Percentiles rank a stretch among this genome's conserved stretches.
These are phyloP conservation scores for Syncephalastrum racemosum DNA, from an alignment of 371 early-diverging fungal genomes.

Conservation along the genomic window DNA sequence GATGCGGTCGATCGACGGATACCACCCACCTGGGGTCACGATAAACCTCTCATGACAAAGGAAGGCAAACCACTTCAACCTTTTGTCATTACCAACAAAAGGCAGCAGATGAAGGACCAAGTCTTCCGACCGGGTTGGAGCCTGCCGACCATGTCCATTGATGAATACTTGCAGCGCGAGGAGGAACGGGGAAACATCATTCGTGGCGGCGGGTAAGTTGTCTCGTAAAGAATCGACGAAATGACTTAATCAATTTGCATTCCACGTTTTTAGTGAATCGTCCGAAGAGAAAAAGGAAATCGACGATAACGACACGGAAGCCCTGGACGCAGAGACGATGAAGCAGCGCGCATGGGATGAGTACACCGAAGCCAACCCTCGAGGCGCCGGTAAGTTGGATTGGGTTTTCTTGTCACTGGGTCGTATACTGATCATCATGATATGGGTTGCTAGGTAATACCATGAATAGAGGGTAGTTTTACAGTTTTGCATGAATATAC, in stretches of 20 bases:
- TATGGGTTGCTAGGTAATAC: neutral
- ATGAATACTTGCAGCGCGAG: conserved; percentile 91
- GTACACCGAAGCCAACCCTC: conserved; percentile 90
- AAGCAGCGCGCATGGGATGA: conserved; percentile 91
- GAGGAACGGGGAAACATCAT: conserved; percentile 86
- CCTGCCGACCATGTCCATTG: conserved; percentile 96
- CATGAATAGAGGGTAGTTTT: no score
- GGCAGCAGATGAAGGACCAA: conserved; percentile 68
- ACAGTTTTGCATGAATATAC: no score
- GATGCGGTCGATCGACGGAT: conserved; percentile 25
- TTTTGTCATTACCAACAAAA: conserved; percentile 83
- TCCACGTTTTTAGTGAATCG: conserved; percentile 34
- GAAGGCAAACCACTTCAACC: conserved; percentile 81
- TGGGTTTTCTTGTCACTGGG: neutral
- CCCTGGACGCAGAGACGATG: conserved; percentile 77
- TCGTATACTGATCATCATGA: no score
- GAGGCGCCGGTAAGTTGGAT: conserved; percentile 82
- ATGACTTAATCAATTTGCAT: neutral
- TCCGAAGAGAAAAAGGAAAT: conserved; percentile 61
- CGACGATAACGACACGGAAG: conserved; percentile 84
- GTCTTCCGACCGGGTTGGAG: conserved; percentile 89
- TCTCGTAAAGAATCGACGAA: conserved; percentile 7
- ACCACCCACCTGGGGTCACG: conserved; percentile 33
- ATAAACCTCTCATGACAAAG: conserved; percentile 57
- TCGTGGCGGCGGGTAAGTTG: conserved; percentile 70